Conservation (phyloP, 495 filamentous ascomycete genomes). For the Lasiosphaeriaceae sp. region DNA sequence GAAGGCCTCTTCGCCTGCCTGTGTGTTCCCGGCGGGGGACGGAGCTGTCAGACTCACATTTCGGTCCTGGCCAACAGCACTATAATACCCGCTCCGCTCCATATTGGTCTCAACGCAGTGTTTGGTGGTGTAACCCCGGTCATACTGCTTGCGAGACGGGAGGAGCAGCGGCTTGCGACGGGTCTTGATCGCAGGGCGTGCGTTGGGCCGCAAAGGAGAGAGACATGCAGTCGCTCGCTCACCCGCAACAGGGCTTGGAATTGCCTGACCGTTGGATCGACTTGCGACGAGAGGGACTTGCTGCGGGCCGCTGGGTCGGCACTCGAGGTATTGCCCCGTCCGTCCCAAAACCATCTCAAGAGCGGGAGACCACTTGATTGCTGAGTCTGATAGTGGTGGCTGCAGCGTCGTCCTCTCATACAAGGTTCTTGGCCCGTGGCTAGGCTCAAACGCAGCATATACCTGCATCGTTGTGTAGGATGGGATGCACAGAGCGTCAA, state of each 20-base stretch:
- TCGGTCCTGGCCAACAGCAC: constrained; percentile 8
- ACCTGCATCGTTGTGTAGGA: too few species aligned
- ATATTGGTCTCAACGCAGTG: constrained; percentile 4
- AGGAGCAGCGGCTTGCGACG: constrained; percentile 14
- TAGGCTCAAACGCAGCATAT: too few species aligned
- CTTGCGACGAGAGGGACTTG: constrained; percentile 2
- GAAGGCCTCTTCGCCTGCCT: constrained; percentile 8
- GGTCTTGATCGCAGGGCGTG: constrained; percentile 1
- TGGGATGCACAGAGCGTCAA: too few species aligned
- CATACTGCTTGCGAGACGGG: not conserved
- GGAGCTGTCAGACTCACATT: constrained; percentile 29
- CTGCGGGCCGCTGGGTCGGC: not conserved
- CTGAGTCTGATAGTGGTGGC: not conserved
- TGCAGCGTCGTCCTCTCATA: not conserved
- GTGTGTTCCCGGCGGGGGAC: not conserved
- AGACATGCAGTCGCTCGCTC: too few species aligned
- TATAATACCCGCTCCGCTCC: constrained; percentile 11
- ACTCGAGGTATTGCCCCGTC: not conserved
- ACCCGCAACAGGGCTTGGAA: not conserved
- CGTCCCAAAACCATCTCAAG: not conserved
- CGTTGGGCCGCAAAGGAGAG: constrained; percentile 11
- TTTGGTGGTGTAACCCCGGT: constrained; percentile 19
- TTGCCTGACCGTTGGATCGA: constrained; percentile 11
- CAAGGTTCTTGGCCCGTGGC: too few species aligned
- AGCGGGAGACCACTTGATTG: not conserved